A percentile compares a stretch with the other conserved stretches of the same genome.
Evolutionary conservation across 1,139 yeast species (phyloP).

Genomic region (Hemisphaericaspora subhashii): DNA sequence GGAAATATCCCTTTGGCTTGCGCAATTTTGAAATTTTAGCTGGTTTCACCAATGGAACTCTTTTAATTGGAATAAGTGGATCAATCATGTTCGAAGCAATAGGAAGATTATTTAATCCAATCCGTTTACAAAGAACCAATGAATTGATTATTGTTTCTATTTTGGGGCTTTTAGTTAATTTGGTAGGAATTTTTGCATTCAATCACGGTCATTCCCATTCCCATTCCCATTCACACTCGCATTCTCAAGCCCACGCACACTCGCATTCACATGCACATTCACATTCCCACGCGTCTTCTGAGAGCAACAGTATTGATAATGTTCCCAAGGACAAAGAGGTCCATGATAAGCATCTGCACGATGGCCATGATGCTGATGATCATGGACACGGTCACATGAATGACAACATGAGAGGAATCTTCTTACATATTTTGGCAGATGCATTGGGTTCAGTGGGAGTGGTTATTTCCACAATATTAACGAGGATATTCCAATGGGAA

Average conservation of each 20-base stretch:
- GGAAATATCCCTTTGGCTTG: slow-evolving; percentile 83
- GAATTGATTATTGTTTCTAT: slow-evolving; percentile 83
- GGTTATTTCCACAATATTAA: slow-evolving; percentile 75
- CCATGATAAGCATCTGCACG: not conserved
- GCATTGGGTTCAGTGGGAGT: slow-evolving; percentile 97
- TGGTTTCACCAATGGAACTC: slow-evolving; percentile 91
- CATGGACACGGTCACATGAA: slow-evolving; percentile 37
- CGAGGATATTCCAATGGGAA: slow-evolving; percentile 55
- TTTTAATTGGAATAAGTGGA: slow-evolving; percentile 82
- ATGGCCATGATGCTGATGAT: slow-evolving; percentile 16
- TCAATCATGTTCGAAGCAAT: slow-evolving; percentile 87
- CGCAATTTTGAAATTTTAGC: slow-evolving; percentile 86
- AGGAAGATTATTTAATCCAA: slow-evolving; percentile 77
- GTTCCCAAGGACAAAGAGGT: not conserved
- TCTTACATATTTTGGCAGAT: slow-evolving; percentile 90
- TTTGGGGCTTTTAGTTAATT: slow-evolving; percentile 81
- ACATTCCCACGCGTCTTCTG: not conserved
- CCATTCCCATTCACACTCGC: slow-evolving; percentile 26
- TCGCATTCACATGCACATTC: slow-evolving; percentile 5
- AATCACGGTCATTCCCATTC: slow-evolving; percentile 66
- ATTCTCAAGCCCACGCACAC: slow-evolving; percentile 27
- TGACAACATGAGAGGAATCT: slow-evolving; percentile 94
- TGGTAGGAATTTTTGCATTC: slow-evolving; percentile 92
- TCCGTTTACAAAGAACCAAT: slow-evolving; percentile 73
- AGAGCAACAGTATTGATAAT: not conserved